Conservation (phyloP, 1,284 basidiomycete species). For the Fomitopsis palustris region DNA sequence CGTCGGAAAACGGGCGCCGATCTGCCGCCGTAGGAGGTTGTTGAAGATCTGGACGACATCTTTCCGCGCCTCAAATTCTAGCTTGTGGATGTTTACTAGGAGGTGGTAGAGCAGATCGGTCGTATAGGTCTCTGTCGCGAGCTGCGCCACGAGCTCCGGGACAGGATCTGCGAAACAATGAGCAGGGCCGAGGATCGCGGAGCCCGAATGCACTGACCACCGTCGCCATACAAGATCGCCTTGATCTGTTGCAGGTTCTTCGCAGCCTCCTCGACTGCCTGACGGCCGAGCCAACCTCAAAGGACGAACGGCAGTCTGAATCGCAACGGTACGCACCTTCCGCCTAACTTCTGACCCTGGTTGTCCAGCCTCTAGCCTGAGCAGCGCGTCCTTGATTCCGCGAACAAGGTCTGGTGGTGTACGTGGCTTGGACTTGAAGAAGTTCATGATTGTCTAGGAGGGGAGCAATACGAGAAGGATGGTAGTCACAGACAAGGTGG, state of each 20-base stretch:
- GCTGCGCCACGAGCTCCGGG: conserved; percentile 85
- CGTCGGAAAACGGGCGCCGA: conserved; percentile 90
- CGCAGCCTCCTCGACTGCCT: conserved; percentile 88
- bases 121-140: conserved; percentile 94
- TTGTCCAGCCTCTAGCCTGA: conserved; percentile 69
- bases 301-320: background rate
- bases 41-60: conserved; percentile 98
- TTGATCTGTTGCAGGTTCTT: conserved; percentile 90
- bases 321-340: conserved; percentile 53
- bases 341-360: conserved; percentile 73
- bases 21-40: conserved; percentile 91
- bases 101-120: conserved; percentile 85
- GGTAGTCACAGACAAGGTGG: background rate
- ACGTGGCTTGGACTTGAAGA: conserved; percentile 88
- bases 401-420: conserved; percentile 85
- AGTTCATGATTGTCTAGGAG: conserved; percentile 64
- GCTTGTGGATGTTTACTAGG: conserved; percentile 77
- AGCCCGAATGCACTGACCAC: conserved; percentile 49
- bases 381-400: conserved; percentile 75
- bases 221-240: conserved; percentile 82
- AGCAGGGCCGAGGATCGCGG: background rate
- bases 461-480: background rate
- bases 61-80: conserved; percentile 97
- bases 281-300: background rate
- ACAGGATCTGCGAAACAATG: conserved; percentile 55